Evolutionary conservation across 306 rosid genomes (phyloP), one percentile per base, ranked within the genome.

Genomic region (Trifolium fragiferum): DNA sequence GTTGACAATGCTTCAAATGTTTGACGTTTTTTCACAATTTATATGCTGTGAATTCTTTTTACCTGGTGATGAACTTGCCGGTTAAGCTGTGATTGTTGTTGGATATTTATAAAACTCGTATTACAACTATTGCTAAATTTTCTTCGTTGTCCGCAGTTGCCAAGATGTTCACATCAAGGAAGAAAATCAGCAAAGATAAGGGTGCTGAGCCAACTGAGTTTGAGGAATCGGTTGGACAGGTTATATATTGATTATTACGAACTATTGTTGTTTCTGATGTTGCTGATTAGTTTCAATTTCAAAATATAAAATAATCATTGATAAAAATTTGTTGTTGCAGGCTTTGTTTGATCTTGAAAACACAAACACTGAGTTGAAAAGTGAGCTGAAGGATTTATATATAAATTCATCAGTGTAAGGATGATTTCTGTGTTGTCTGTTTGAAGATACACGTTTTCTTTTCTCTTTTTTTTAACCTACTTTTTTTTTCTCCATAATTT

Each of bases 381-480:
- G 97, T 71, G 98, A 93, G 43, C 80, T 93, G 83, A 93, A 93
- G 84, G 98, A 93, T 82, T 84, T 93, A 16, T 91, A 93, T 80
- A 92, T 90, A 0, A 90, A 92, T 64, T 88, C 96, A 6, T 96
- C 98, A 11, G 54, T 75, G 98, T 92, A 88, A 85, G 96, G 16
- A 68, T 67, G 19, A 37, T 6, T 53, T 33, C 15, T 40, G 37
- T 15, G 25, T 35, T 23, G 14, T 59, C 35, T 7, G 7, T 53
- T 27, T 60, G n/a, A 44, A 58, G 41, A 33, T 38, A 1, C 30
- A 12, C 14, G 6, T 2, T 19, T 5, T 25, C 1, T 4, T 53
- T 53, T 62, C 69, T 66, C 60, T 1, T n/a, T 7, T 19, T 16
- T 76, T 7, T 30, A 21, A 44, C 33, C 5, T 44, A 8, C 38